Percentiles rank a stretch among this genome's conserved stretches.
Evolutionary conservation across 2,329 filamentous ascomycete species (phyloP).

Genomic region (Trichoderma aggressivum): DNA sequence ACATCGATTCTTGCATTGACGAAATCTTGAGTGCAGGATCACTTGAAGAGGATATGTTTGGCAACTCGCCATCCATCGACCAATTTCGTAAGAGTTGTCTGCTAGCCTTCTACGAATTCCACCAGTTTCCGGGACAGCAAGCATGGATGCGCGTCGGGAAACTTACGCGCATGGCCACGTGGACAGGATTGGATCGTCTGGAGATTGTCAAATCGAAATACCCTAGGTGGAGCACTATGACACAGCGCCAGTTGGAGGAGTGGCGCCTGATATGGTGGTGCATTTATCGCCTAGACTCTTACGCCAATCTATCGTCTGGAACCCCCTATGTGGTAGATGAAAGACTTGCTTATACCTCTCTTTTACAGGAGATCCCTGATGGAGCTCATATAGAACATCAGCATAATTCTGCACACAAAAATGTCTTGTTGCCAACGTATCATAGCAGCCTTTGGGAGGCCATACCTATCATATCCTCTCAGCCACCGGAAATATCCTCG

Average conservation of each 20-base stretch:
- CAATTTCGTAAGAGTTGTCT: background rate
- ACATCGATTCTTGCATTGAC: background rate
- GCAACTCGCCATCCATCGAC: background rate
- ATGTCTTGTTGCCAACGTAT: background rate
- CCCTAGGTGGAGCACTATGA: background rate
- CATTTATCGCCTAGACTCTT: background rate
- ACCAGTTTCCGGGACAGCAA: slow-evolving; percentile 23
- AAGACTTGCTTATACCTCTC: background rate
- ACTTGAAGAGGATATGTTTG: background rate
- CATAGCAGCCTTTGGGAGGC: background rate
- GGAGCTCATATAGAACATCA: background rate
- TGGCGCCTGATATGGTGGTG: background rate
- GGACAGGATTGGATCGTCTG: background rate
- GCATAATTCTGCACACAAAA: background rate
- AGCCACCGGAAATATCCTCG: background rate
- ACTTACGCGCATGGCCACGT: slow-evolving; percentile 18
- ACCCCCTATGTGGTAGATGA: background rate
- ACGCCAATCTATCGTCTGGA: background rate
- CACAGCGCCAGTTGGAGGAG: background rate
- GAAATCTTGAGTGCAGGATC: background rate
- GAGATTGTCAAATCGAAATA: background rate
- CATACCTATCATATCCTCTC: background rate
- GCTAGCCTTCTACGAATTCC: slow-evolving; percentile 21
- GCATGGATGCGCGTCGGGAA: slow-evolving; percentile 21
- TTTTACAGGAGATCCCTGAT: background rate